Conservation (phyloP, 1,139 yeast genomes). For the Wickerhamiella pararugosa region DNA sequence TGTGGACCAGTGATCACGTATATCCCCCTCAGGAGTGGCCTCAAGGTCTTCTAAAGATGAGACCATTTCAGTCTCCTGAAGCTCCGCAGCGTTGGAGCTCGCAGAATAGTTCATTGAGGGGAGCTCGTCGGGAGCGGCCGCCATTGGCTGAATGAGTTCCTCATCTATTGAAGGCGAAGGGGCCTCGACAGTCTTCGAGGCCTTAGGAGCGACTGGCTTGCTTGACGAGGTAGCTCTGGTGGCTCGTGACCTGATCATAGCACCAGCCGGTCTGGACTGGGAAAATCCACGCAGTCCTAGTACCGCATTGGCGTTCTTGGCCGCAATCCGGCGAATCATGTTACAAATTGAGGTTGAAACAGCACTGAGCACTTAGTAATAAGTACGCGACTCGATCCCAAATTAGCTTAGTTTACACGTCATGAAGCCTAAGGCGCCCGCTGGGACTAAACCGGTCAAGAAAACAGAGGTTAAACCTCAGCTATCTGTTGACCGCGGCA, state of each 20-base stretch:
- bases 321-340: too few species aligned
- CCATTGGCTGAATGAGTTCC: neutral
- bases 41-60: constrained; percentile 8
- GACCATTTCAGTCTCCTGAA: constrained; percentile 9
- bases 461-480: neutral
- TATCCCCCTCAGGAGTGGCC: constrained; percentile 1
- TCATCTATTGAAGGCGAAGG: neutral
- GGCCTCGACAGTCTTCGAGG: neutral
- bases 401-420: neutral
- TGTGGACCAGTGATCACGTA: constrained; percentile 15
- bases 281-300: too few species aligned
- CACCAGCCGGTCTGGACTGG: too few species aligned
- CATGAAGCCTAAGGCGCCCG: neutral
- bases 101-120: neutral
- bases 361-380: neutral
- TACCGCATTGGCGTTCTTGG: too few species aligned
- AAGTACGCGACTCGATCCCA: neutral
- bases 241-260: too few species aligned
- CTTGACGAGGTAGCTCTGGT: too few species aligned
- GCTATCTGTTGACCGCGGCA: neutral
- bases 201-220: neutral
- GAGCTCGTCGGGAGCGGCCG: too few species aligned
- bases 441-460: neutral
- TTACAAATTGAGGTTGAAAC: neutral
- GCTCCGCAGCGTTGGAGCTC: neutral